Percentiles rank a stretch among this genome's conserved stretches.
Evolutionary conservation across 164 flowering plant species (phyloP).

Genomic region (Aristolochia contorta): DNA sequence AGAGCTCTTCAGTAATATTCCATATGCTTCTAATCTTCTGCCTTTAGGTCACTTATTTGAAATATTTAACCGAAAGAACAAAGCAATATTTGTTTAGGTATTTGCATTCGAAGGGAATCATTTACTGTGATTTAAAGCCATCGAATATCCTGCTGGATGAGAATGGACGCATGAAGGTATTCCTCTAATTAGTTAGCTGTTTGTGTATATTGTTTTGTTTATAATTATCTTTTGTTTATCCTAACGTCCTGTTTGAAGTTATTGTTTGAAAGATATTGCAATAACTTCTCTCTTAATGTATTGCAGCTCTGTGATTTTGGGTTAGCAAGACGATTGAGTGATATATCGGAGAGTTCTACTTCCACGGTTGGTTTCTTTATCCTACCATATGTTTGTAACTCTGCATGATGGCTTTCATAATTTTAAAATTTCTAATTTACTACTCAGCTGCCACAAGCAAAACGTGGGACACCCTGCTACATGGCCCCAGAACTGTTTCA

Average conservation of each 20-base stretch:
- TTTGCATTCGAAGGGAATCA: conserved; percentile 86
- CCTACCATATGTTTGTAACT: not conserved
- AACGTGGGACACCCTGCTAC: conserved; percentile 95
- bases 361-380: conserved; percentile 43
- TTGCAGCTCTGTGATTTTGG: conserved; percentile 95
- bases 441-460: conserved; percentile 77
- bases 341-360: conserved; percentile 66
- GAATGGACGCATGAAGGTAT: conserved; percentile 87
- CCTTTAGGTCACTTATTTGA: conserved; percentile 4
- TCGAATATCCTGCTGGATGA: conserved; percentile 92
- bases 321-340: conserved; percentile 69
- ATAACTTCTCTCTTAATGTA: conserved; percentile 3
- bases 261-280: not conserved
- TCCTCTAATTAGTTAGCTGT: not conserved
- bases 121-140: conserved; percentile 93
- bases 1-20: conserved; percentile 58
- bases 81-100: conserved; percentile 38
- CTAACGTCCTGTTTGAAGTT: not conserved
- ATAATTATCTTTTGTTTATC: not conserved
- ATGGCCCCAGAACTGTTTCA: conserved; percentile 99
- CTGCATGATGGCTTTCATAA: not conserved
- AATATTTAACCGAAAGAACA: conserved; percentile 6
- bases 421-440: conserved; percentile 1
- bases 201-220: not conserved
- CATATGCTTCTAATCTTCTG: conserved; percentile 6